These are phyloP conservation scores for Camelina laxa DNA, from an alignment of 345 rosid genomes.

Conservation along the genomic window DNA sequence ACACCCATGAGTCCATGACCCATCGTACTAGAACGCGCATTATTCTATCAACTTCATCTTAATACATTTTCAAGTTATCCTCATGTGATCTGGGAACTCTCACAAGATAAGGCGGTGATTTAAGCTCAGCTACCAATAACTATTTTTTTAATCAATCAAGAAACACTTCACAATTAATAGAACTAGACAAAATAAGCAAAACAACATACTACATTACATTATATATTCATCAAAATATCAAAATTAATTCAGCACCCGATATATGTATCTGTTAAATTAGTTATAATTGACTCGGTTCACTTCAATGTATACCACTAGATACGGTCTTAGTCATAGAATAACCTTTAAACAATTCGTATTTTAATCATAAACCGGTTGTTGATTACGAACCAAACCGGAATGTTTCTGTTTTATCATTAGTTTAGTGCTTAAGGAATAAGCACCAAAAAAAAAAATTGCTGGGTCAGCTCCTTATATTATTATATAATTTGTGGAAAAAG, in stretches of 20 bases:
- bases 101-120: background rate
- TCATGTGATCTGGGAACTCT: background rate
- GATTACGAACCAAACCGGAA: no score
- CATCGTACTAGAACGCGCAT: background rate
- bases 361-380: no score
- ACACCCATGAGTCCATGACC: background rate
- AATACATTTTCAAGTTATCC: background rate
- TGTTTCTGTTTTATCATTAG: no score
- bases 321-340: no score
- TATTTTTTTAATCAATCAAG: background rate
- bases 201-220: no score
- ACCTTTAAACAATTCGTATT: no score
- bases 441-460: background rate
- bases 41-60: background rate
- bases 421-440: no score
- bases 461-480: background rate
- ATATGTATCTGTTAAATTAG: no score
- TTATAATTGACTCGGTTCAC: no score
- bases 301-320: no score
- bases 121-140: conserved; percentile 12
- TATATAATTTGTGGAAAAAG: background rate
- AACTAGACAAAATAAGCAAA: background rate
- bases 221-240: no score
- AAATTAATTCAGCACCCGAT: no score
- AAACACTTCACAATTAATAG: background rate